Conservation (phyloP, 768 basidiomycete species). For the Phylloporus scabripes region DNA sequence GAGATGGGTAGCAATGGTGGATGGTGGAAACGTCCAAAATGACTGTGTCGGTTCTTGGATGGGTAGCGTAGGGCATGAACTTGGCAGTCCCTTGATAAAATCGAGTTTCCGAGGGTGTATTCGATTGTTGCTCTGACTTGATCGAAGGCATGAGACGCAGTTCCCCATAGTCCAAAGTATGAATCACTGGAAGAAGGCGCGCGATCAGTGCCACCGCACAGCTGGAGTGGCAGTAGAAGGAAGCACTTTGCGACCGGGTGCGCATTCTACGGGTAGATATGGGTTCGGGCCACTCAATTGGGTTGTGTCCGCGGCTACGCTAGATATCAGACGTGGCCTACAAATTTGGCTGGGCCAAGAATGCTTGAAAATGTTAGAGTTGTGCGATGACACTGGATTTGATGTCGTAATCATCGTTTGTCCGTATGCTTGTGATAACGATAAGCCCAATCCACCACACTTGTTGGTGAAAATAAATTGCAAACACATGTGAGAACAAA, state of each 20-base stretch:
- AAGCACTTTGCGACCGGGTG: neutral
- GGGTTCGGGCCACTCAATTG: constrained; percentile 7
- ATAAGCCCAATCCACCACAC: neutral
- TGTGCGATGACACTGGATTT: neutral
- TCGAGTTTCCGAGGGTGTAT: constrained; percentile 2
- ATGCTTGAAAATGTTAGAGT: neutral
- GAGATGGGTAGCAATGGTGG: constrained; percentile 36
- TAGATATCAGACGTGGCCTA: neutral
- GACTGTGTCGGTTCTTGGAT: constrained; percentile 47
- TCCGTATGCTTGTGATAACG: constrained; percentile 16
- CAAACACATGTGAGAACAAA: constrained; percentile 4
- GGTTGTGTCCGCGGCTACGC: constrained; percentile 3
- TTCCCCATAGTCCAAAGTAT: constrained; percentile 21
- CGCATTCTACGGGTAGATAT: constrained; percentile 17
- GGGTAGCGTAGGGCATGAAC: constrained; percentile 42
- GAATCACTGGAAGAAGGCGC: constrained; percentile 3
- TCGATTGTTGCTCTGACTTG: neutral
- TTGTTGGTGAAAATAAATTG: neutral
- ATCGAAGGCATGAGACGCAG: constrained; percentile 14
- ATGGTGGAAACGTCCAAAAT: constrained; percentile 59
- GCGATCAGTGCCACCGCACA: neutral
- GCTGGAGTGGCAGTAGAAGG: neutral
- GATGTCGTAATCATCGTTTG: constrained; percentile 10
- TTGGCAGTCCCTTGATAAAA: neutral
- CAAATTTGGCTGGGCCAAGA: neutral